Conservation (phyloP, 768 basidiomycete species). For the Trametes villosa region DNA sequence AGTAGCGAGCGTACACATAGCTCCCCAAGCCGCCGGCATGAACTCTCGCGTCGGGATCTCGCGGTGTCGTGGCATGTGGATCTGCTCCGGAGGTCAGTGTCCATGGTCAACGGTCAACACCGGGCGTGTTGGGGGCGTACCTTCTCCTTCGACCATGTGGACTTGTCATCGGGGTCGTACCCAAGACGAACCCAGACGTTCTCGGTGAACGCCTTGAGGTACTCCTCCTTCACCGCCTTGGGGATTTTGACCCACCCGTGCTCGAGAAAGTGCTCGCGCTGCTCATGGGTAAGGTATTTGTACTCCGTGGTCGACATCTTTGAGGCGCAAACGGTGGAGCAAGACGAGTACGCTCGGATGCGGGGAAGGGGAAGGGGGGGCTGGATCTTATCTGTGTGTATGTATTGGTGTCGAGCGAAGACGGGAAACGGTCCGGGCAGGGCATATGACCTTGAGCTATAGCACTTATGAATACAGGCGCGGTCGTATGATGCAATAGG, state of each 20-base stretch:
- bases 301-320: conserved; percentile 25
- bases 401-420: too few relatives aligned
- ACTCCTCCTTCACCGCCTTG: conserved; percentile 37
- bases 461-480: too few relatives aligned
- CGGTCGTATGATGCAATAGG: too few relatives aligned
- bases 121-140: not conserved
- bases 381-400: too few relatives aligned
- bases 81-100: conserved; percentile 16
- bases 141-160: conserved; percentile 40
- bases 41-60: conserved; percentile 31
- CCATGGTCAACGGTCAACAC: too few relatives aligned
- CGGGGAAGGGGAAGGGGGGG: too few relatives aligned
- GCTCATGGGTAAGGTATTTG: conserved; percentile 30
- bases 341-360: too few relatives aligned
- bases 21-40: conserved; percentile 34
- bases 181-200: conserved; percentile 41
- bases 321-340: too few relatives aligned
- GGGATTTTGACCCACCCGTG: conserved; percentile 39
- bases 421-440: too few relatives aligned
- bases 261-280: conserved; percentile 41
- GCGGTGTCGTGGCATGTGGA: conserved; percentile 40
- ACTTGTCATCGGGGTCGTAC: conserved; percentile 39
- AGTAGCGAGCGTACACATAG: conserved; percentile 18
- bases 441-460: too few relatives aligned
- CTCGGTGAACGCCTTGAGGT: conserved; percentile 35